Conservation (phyloP, 768 basidiomycete species). For the Russula vinacea region DNA sequence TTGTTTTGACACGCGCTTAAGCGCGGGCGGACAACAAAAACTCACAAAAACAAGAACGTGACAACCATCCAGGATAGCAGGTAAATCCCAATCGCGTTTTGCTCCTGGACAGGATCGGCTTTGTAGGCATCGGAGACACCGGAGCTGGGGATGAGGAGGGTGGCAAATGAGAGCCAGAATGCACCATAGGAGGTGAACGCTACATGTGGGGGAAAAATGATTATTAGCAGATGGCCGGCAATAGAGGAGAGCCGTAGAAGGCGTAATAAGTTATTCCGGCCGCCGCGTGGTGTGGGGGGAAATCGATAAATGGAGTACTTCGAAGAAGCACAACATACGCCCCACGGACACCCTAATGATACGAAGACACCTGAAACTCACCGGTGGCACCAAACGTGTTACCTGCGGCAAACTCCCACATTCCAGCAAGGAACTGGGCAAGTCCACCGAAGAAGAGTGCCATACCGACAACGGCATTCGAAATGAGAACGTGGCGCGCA, state of each 20-base stretch:
- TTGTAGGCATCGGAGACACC: slow-evolving; percentile 58
- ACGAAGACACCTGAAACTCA: slow-evolving; percentile 37
- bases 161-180: slow-evolving; percentile 84
- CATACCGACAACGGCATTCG: slow-evolving; percentile 84
- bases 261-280: not conserved
- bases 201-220: slow-evolving; percentile 36
- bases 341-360: not conserved
- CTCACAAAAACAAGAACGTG: slow-evolving; percentile 66
- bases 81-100: slow-evolving; percentile 68
- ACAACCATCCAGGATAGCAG: slow-evolving; percentile 72
- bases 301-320: not conserved
- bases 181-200: slow-evolving; percentile 83
- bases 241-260: not conserved
- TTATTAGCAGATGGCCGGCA: not conserved
- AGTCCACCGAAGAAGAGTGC: slow-evolving; percentile 82
- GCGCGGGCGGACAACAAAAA: slow-evolving; percentile 11
- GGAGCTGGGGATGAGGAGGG: slow-evolving; percentile 65
- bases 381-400: slow-evolving; percentile 73
- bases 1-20: not conserved
- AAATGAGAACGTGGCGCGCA: slow-evolving; percentile 50
- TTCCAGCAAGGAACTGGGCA: slow-evolving; percentile 81
- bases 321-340: not conserved
- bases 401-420: slow-evolving; percentile 62
- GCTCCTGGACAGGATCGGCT: slow-evolving; percentile 38
- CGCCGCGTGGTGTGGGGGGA: not conserved